Evolutionary conservation across 2,329 filamentous ascomycete species (phyloP).

Genomic region (Alternaria angustiovoidea): DNA sequence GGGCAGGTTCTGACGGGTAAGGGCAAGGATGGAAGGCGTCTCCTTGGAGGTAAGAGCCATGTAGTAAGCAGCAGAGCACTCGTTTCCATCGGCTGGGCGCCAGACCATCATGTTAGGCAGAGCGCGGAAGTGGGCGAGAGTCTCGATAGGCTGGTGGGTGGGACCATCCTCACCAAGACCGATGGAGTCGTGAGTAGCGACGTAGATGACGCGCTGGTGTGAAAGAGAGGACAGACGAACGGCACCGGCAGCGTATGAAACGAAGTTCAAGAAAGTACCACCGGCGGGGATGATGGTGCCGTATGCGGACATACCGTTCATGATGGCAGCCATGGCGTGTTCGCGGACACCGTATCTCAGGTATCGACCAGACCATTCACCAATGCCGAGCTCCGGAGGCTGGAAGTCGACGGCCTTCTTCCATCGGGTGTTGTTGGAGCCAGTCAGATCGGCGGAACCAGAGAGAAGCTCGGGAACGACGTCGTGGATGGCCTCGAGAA

Average conservation of each 20-base stretch:
- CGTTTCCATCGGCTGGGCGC: constrained; percentile 98
- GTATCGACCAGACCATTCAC: constrained; percentile 90
- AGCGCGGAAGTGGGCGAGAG: constrained; percentile 96
- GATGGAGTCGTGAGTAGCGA: constrained; percentile 98
- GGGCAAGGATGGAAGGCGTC: constrained; percentile 90
- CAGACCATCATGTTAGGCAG: constrained; percentile 99
- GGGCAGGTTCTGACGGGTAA: constrained; percentile 97
- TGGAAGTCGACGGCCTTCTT: constrained; percentile 98
- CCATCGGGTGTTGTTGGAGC: constrained; percentile 98
- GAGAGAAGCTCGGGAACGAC: constrained; percentile 89
- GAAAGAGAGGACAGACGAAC: constrained; percentile 94
- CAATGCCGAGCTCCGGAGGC: constrained; percentile 83
- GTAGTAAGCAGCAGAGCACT: constrained; percentile 98
- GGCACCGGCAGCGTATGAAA: constrained; percentile 95
- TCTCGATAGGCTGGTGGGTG: constrained; percentile 99
- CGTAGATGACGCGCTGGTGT: constrained; percentile 89
- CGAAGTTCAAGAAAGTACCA: constrained; percentile 99
- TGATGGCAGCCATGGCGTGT: constrained; percentile 90
- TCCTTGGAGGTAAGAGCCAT: constrained; percentile 86
- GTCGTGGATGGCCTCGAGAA: constrained; percentile 85
- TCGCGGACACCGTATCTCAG: constrained; percentile 91
- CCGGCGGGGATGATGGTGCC: constrained; percentile 92
- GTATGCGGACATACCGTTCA: constrained; percentile 95
- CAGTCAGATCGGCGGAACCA: constrained; percentile 96
- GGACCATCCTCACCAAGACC: constrained; percentile 98